Conservation (phyloP, 352 stramenopile species). For the Globisporangium barbulae region DNA sequence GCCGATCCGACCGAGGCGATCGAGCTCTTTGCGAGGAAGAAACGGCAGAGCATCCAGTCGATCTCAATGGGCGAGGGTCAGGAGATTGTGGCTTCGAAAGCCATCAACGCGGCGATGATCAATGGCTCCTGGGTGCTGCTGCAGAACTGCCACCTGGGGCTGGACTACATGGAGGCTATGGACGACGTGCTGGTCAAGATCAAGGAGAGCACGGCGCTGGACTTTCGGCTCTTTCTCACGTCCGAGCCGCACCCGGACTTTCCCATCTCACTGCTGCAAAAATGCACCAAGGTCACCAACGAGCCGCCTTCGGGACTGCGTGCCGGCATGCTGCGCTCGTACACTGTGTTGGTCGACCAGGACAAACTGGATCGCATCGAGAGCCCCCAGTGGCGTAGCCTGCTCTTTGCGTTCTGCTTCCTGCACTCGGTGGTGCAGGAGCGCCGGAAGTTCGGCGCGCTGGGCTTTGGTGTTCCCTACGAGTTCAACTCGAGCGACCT, state of each 20-base stretch:
- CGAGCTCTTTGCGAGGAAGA: conserved; percentile 64
- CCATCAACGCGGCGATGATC: conserved; percentile 53
- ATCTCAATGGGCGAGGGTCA: conserved; percentile 84
- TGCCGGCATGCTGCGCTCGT: conserved; percentile 63
- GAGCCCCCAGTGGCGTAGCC: conserved; percentile 45
- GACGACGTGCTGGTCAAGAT: conserved; percentile 47
- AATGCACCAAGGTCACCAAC: conserved; percentile 73
- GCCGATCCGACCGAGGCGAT: conserved; percentile 74
- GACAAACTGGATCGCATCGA: conserved; percentile 80
- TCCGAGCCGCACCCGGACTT: conserved; percentile 61
- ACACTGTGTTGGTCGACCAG: conserved; percentile 73
- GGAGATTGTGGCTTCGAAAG: conserved; percentile 50
- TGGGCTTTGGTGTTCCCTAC: conserved; percentile 75
- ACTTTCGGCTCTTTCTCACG: conserved; percentile 78
- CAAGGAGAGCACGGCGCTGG: conserved; percentile 30
- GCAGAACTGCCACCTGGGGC: conserved; percentile 74
- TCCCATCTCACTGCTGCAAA: conserved; percentile 63
- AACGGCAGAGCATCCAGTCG: conserved; percentile 56
- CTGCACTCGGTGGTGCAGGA: conserved; percentile 77
- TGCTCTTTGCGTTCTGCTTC: conserved; percentile 77
- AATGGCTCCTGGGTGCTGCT: conserved; percentile 81
- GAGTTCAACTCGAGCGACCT: conserved; percentile 80
- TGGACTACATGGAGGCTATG: conserved; percentile 65
- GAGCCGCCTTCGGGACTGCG: conserved; percentile 70
- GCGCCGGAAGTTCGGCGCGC: conserved; percentile 67